A percentile compares a stretch with the other conserved stretches of the same genome.
These are phyloP conservation scores for Capsella rubella DNA, from an alignment of 441 rosid species.

Conservation along the genomic window DNA sequence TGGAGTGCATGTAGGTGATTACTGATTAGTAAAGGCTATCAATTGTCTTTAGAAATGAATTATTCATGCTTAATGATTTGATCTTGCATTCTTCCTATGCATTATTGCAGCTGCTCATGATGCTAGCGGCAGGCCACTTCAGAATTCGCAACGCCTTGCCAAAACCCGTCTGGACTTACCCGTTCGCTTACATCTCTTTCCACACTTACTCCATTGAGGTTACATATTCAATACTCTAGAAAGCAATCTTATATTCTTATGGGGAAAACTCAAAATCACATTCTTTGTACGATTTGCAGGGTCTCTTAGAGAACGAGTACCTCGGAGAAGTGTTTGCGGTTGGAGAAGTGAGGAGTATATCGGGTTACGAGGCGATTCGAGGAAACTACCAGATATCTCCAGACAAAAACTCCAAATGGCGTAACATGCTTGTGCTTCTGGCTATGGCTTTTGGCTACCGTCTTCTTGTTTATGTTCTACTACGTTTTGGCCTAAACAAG, in stretches of 20 bases:
- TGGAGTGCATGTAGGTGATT: background rate
- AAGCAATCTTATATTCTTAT: slow-evolving; percentile 2
- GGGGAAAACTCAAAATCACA: background rate
- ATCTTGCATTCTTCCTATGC: slow-evolving; percentile 24
- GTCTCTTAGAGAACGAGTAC: slow-evolving; percentile 94
- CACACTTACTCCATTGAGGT: slow-evolving; percentile 95
- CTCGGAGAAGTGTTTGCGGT: slow-evolving; percentile 83
- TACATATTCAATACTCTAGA: slow-evolving; percentile 37
- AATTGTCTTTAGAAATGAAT: background rate
- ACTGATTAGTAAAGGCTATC: slow-evolving; percentile 13
- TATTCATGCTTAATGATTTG: background rate
- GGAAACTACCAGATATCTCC: slow-evolving; percentile 82
- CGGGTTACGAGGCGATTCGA: slow-evolving; percentile 81
- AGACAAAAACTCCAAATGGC: slow-evolving; percentile 81
- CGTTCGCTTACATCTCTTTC: slow-evolving; percentile 84
- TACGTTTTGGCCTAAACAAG: slow-evolving; percentile 69
- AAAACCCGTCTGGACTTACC: slow-evolving; percentile 86
- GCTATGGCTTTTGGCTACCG: slow-evolving; percentile 86
- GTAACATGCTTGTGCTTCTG: slow-evolving; percentile 76
- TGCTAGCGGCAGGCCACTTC: slow-evolving; percentile 96
- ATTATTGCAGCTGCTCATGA: slow-evolving; percentile 83
- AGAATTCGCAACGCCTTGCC: slow-evolving; percentile 89
- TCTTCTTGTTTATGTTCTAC: slow-evolving; percentile 63
- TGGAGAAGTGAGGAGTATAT: slow-evolving; percentile 91
- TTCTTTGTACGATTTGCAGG: slow-evolving; percentile 52